Evolutionary conservation across 2,329 filamentous ascomycete genomes (phyloP).

Genomic region (Xylaria sp.): DNA sequence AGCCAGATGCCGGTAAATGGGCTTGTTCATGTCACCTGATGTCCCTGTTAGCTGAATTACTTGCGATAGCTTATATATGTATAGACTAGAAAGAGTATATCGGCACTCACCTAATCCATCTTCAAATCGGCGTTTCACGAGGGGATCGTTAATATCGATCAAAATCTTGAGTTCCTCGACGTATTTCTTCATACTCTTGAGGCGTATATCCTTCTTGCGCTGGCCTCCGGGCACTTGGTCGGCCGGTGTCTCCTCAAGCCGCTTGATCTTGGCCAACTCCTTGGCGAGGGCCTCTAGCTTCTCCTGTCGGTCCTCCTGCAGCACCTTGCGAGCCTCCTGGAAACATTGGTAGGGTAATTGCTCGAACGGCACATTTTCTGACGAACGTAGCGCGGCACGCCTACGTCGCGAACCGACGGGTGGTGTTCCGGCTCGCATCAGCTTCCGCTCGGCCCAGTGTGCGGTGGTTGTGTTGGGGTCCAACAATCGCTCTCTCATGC

Average conservation of each 20-base stretch:
- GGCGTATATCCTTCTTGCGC: conserved; percentile 66
- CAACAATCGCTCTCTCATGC: conserved; percentile 51
- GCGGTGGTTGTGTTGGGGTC: conserved; percentile 74
- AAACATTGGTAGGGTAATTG: conserved; percentile 97
- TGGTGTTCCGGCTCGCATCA: conserved; percentile 70
- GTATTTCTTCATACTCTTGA: conserved; percentile 73
- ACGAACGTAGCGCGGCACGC: conserved; percentile 71
- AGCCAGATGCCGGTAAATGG: conserved; percentile 91
- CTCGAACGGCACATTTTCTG: conserved; percentile 80
- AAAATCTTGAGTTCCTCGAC: conserved; percentile 83
- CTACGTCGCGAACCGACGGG: conserved; percentile 86
- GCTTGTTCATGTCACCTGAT: conserved; percentile 90
- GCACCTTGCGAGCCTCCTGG: conserved; percentile 87
- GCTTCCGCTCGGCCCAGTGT: conserved; percentile 66
- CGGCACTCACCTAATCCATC: conserved; percentile 76
- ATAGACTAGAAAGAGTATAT: background rate
- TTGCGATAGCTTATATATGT: background rate
- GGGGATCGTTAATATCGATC: conserved; percentile 92
- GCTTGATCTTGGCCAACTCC: conserved; percentile 71
- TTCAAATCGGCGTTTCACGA: conserved; percentile 92
- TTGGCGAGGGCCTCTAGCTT: conserved; percentile 76
- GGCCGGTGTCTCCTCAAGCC: conserved; percentile 64
- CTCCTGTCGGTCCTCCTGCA: conserved; percentile 78
- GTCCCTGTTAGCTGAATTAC: conserved; percentile 26
- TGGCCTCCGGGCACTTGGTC: conserved; percentile 66